Percentiles rank a stretch among this genome's conserved stretches.
Conservation (phyloP, 2,329 filamentous ascomycete species). For the Hypomyces rosellus region DNA sequence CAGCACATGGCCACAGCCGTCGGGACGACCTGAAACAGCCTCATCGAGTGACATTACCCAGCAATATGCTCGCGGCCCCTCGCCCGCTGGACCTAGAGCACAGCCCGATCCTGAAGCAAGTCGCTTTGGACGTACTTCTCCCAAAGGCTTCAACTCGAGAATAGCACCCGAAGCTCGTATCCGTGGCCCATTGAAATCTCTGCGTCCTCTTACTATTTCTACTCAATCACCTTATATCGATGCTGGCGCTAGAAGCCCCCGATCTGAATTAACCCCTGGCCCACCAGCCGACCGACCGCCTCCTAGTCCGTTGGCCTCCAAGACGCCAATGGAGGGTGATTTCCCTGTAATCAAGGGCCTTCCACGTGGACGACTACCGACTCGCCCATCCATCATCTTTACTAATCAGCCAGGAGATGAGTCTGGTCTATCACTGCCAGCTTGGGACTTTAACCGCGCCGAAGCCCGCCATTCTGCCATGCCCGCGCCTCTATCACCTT, state of each 20-base stretch:
- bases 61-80: too few relatives aligned
- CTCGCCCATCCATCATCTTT: constrained; percentile 8
- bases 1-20: too few relatives aligned
- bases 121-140: constrained; percentile 18
- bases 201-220: constrained; percentile 18
- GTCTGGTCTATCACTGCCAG: constrained; percentile 7
- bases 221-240: constrained; percentile 13
- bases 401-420: constrained; percentile 4
- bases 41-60: too few relatives aligned
- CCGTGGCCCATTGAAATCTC: constrained; percentile 17
- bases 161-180: constrained; percentile 18
- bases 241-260: neutral
- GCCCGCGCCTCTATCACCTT: constrained; percentile 28
- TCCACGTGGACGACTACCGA: constrained; percentile 27
- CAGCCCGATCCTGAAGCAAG: neutral
- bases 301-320: constrained; percentile 22
- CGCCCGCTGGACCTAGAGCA: neutral
- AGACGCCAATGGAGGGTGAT: constrained; percentile 24
- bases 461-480: constrained; percentile 29
- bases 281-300: neutral
- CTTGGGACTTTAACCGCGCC: constrained; percentile 18
- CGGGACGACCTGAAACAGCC: neutral
- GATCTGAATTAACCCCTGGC: too few relatives aligned
- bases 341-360: constrained; percentile 30
- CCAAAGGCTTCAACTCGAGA: constrained; percentile 22